phyloP scores from a whole-genome alignment of 208 protist species.

The Acanthamoeba lenticulata region DNA sequence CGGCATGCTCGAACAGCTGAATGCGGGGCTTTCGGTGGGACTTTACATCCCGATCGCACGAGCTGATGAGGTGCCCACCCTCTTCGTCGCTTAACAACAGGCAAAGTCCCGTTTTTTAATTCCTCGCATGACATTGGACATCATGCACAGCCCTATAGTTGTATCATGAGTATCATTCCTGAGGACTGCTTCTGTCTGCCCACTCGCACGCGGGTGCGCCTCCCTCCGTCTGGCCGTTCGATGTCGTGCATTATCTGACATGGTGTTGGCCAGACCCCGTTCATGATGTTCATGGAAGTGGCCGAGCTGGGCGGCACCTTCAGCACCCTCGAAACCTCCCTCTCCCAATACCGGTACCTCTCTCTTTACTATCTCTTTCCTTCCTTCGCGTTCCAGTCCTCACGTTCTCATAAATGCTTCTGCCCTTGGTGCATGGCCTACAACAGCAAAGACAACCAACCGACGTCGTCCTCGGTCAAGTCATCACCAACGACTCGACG shows the following conservation, averaged over 20 bases:
- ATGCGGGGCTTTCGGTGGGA: not conserved
- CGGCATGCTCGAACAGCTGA: not conserved
- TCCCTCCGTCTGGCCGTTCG: not conserved
- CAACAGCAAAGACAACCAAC: too few relatives aligned
- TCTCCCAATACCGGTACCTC: not conserved
- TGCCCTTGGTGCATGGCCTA: too few relatives aligned
- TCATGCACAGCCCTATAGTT: not conserved
- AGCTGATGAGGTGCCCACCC: not conserved
- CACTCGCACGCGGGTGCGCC: not conserved
- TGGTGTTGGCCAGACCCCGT: not conserved
- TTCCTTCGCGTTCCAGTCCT: too few relatives aligned
- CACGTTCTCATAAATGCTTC: too few relatives aligned
- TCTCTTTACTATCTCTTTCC: too few relatives aligned
- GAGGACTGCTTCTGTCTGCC: slow-evolving; percentile 36
- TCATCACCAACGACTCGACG: too few relatives aligned
- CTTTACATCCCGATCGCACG: not conserved
- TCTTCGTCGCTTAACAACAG: not conserved
- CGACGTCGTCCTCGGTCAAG: too few relatives aligned
- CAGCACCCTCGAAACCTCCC: not conserved
- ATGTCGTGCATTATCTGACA: not conserved
- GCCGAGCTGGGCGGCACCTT: not conserved
- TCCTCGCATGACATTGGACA: not conserved
- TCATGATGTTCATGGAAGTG: not conserved
- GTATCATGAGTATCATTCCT: not conserved
- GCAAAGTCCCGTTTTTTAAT: not conserved